phyloP scores from a whole-genome alignment of 2,329 filamentous ascomycete genomes.

The Knoxdaviesia proteae region DNA sequence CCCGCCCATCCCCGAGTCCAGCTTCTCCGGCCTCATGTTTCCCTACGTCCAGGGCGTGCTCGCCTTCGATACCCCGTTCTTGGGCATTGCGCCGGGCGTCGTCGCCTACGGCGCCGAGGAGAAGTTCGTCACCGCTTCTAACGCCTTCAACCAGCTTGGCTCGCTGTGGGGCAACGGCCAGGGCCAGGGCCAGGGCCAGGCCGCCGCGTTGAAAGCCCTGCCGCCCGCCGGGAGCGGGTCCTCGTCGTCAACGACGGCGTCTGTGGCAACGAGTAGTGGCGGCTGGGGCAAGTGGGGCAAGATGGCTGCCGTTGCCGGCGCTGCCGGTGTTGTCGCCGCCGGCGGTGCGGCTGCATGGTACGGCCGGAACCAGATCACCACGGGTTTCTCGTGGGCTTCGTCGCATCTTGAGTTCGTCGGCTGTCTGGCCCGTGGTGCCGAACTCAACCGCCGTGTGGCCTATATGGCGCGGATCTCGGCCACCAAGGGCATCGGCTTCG shows the following conservation, averaged over 20 bases:
- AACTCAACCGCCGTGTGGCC: slow-evolving; percentile 55
- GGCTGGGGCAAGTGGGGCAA: slow-evolving; percentile 67
- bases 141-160: slow-evolving; percentile 46
- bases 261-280: slow-evolving; percentile 8
- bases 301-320: slow-evolving; percentile 69
- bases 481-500: slow-evolving; percentile 54
- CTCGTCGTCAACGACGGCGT: slow-evolving; percentile 14
- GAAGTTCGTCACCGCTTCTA: slow-evolving; percentile 56
- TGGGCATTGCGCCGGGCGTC: slow-evolving; percentile 61
- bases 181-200: slow-evolving; percentile 15
- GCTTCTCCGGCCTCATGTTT: slow-evolving; percentile 58
- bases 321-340: slow-evolving; percentile 61
- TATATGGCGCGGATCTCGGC: slow-evolving; percentile 41
- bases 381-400: slow-evolving; percentile 62
- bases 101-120: slow-evolving; percentile 75
- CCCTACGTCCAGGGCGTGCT: slow-evolving; percentile 79
- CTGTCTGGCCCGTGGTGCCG: slow-evolving; percentile 65
- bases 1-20: slow-evolving; percentile 8
- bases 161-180: slow-evolving; percentile 36
- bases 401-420: slow-evolving; percentile 90
- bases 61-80: slow-evolving; percentile 85
- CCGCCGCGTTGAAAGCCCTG: slow-evolving; percentile 11
- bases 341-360: slow-evolving; percentile 72
- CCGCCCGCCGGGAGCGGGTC: slow-evolving; percentile 6
- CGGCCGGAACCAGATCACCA: slow-evolving; percentile 58